These are phyloP conservation scores for Thuidium tamariscinum DNA, from an alignment of 225 moss, liverwort and hornwort species.

Conservation along the genomic window DNA sequence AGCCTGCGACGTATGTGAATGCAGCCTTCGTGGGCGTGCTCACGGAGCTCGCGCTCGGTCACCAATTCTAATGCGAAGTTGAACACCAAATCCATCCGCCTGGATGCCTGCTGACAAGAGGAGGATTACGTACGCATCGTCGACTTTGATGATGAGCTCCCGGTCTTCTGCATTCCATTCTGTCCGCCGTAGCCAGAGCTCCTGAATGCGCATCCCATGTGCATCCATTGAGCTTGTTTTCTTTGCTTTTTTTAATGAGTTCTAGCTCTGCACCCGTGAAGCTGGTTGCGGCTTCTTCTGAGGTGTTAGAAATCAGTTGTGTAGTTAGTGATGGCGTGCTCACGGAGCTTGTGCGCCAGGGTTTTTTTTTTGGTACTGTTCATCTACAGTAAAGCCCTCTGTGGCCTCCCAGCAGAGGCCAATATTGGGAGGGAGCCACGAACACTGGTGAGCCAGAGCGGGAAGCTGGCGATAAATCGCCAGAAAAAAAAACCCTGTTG, in stretches of 20 bases:
- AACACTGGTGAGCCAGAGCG: too few species aligned
- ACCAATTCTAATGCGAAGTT: not conserved
- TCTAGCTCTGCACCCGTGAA: not conserved
- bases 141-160: not conserved
- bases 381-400: too few species aligned
- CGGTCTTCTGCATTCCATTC: not conserved
- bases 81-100: too few species aligned
- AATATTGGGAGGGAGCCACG: too few species aligned
- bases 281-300: not conserved
- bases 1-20: slow-evolving; percentile 15
- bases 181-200: not conserved
- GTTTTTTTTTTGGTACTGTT: too few species aligned
- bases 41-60: not conserved
- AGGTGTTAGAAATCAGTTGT: too few species aligned
- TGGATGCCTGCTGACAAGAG: not conserved
- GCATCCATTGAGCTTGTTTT: not conserved
- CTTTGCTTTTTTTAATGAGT: too few species aligned
- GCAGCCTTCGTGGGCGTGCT: slow-evolving; percentile 3
- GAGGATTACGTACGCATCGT: not conserved
- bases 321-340: too few species aligned
- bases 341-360: too few species aligned
- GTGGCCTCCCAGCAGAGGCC: too few species aligned
- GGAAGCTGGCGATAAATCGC: too few species aligned
- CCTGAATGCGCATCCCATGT: not conserved
- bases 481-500: too few species aligned